Evolutionary conservation across 352 stramenopile genomes (phyloP).

Genomic region (Phytophthora europaea): DNA sequence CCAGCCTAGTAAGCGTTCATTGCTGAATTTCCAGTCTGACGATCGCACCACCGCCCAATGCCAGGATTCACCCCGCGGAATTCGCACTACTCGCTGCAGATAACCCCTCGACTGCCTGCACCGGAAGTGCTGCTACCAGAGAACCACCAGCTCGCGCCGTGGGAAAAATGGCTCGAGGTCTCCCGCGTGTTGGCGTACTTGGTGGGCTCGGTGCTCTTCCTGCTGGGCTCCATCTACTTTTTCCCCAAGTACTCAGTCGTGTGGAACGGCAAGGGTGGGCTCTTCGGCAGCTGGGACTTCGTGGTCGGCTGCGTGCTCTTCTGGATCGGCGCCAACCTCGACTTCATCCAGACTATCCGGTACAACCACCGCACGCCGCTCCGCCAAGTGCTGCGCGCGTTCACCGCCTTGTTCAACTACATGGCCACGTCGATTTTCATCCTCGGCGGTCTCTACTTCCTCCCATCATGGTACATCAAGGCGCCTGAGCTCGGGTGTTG

Average conservation of each 20-base stretch:
- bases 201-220: conserved; percentile 66
- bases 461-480: conserved; percentile 71
- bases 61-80: not conserved
- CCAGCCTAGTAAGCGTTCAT: not conserved
- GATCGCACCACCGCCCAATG: not conserved
- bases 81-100: not conserved
- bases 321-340: conserved; percentile 61
- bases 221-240: conserved; percentile 74
- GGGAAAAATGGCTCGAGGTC: conserved; percentile 57
- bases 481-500: conserved; percentile 66
- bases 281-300: conserved; percentile 72
- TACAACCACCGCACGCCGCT: conserved; percentile 51
- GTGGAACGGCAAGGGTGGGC: conserved; percentile 56
- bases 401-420: conserved; percentile 66
- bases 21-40: not conserved
- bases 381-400: conserved; percentile 57
- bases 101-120: not conserved
- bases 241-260: conserved; percentile 75
- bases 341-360: conserved; percentile 70
- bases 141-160: conserved; percentile 15
- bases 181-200: conserved; percentile 57
- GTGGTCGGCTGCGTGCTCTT: conserved; percentile 74
- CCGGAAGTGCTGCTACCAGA: conserved; percentile 6
- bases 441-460: conserved; percentile 73
- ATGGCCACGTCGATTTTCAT: conserved; percentile 71